Evolutionary conservation across 352 stramenopile genomes (phyloP), one percentile per base, ranked within the genome.

Genomic region (Pythium folliculosum): DNA sequence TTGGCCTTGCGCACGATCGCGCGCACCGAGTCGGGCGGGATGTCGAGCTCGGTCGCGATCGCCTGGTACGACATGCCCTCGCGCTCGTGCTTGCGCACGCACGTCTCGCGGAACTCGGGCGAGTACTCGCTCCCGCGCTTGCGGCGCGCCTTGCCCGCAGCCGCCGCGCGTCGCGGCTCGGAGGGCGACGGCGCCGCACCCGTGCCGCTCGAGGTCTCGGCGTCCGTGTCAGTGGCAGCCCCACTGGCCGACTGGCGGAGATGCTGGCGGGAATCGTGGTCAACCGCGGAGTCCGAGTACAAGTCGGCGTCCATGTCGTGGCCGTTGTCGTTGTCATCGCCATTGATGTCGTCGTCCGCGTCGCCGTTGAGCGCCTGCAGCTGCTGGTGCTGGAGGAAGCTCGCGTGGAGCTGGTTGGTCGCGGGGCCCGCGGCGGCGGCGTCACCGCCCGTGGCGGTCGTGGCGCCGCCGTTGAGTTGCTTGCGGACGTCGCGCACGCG

Each of bases 1-100:
- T 85, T 87, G 14, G 78, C 81, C 62, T 87, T 89, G 49, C 79
- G 76, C n/a, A 90, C 73, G 25, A 90, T 90, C 19, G 79, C 79
- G 21, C 80, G 81, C 30, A 91, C 82, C 1, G 79, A 80, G 35
- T 87, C 76, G 25, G 80, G 79, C 21, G 82, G 80, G 25, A 91
- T 88, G 12, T 69, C 62, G 19, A 91, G 63, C 47, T 89, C 77
- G 27, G 69, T 77, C 1, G 81, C 72, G 49, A 91, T 91, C 1
- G 63, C 61, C 45, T 76, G 68, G 64, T 91, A 90, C 35, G 79
- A 85, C 13, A 74, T 71, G n/a, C 81, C 81, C 0, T 86, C 79
- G 2, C 60, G 52, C 65, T 87, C 68, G 55, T 91, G 82, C 50
- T 81, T 86, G 2, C 60, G 63, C 14, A 89, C 79, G 21, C 80